These are phyloP conservation scores for Taphrina wiesneri DNA, from an alignment of 1,139 yeast genomes.

Conservation along the genomic window DNA sequence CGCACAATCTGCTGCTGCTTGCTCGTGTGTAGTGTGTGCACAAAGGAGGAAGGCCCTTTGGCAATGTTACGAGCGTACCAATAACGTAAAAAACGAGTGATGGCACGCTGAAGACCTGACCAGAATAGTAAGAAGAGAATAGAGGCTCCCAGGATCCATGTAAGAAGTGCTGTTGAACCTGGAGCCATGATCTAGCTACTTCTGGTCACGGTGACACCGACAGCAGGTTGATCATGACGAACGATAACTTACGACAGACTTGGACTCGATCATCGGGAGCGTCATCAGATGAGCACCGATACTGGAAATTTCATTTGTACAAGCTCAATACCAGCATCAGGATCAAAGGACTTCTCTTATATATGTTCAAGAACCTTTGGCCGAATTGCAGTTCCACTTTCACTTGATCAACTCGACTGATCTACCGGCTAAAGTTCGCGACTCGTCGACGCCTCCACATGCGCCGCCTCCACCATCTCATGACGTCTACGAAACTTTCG, in stretches of 20 bases:
- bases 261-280: neutral
- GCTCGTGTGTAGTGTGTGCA: conserved; percentile 13
- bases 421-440: neutral
- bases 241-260: neutral
- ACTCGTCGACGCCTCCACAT: neutral
- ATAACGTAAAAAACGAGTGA: neutral
- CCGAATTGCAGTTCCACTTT: too few species aligned
- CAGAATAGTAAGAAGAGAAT: neutral
- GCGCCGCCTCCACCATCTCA: conserved; percentile 1
- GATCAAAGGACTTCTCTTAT: too few species aligned
- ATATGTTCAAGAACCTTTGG: too few species aligned
- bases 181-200: neutral
- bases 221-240: neutral
- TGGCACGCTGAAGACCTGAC: neutral
- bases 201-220: neutral
- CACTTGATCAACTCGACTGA: neutral
- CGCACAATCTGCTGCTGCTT: conserved; percentile 15
- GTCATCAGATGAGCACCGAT: neutral
- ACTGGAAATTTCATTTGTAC: too few species aligned
- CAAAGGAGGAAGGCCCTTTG: conserved; percentile 29
- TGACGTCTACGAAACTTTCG: neutral
- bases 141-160: neutral
- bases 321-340: too few species aligned
- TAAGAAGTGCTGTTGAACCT: neutral
- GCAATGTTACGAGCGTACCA: conserved; percentile 24